Evolutionary conservation across 1,284 basidiomycete species (phyloP), one percentile per base, ranked within the genome.

Genomic region (Sparassis latifolia): DNA sequence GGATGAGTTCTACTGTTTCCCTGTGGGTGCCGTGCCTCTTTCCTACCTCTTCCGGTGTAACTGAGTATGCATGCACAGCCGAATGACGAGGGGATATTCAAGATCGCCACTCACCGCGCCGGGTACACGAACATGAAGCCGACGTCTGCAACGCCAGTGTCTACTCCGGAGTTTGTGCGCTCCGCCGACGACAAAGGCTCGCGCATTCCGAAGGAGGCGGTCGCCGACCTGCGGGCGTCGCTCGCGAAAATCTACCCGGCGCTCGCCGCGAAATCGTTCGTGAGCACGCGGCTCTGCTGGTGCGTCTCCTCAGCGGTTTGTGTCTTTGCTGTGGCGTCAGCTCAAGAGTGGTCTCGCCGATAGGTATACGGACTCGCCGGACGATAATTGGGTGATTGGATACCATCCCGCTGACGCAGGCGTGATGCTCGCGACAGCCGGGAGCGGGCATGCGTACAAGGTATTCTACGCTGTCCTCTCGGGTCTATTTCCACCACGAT

Each of bases 361-460:
- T 0, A 88, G 85, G 86, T 89, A 90, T 59, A 82, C 80, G n/a
- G 86, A 89, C 60, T 76, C 85, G 2, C 75, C 79, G 1, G 88
- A 92, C 62, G 80, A 79, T 1, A 74, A 92, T 66, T 92, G 87
- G 85, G 72, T 92, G 37, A 88, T 93, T 55, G 86, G 88, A 35
- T 74, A 68, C 42, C 75, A 83, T 53, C 81, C 85, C 0, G 62
- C 65, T 4, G 76, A 87, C 60, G 61, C 72, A 6, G 75, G 75
- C 1, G 59, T 93, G n/a, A 63, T 89, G 45, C 65, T 92, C 27
- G 89, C 88, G 4, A 90, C 88, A 0, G 85, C 78, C 10, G 90
- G 85, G 4, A 87, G 83, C 56, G 90, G 89, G 0, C 90, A 93
- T 67, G 89, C 81, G 0, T 92, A 82, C 73, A 93, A 92, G 76